Conservation (phyloP, 129 eudicot species). For the Heracleum sosnowskyi region DNA sequence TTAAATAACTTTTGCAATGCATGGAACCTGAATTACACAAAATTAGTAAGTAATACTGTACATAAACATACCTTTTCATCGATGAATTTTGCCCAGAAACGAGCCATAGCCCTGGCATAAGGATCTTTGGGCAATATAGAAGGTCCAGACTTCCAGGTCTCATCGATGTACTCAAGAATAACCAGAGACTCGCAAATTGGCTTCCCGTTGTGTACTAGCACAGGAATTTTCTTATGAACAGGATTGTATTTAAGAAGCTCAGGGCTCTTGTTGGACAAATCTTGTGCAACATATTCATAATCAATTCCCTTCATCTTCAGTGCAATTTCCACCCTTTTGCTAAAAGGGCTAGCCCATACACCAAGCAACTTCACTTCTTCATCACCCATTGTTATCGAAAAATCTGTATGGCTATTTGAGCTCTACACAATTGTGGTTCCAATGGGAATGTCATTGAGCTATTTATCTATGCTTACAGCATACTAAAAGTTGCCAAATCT, state of each 20-base stretch:
- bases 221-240: constrained; percentile 32
- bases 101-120: constrained; percentile 25
- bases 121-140: constrained; percentile 28
- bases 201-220: constrained; percentile 25
- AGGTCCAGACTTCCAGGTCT: constrained; percentile 19
- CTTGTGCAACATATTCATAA: constrained; percentile 25
- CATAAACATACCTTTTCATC: constrained; percentile 26
- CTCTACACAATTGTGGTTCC: neutral
- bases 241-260: constrained; percentile 31
- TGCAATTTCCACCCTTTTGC: constrained; percentile 21
- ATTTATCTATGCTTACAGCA: neutral
- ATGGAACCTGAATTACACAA: neutral
- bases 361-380: constrained; percentile 25
- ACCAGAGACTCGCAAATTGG: constrained; percentile 27
- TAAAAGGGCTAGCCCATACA: constrained; percentile 22
- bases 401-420: neutral
- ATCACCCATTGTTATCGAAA: neutral
- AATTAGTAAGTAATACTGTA: neutral
- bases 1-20: neutral
- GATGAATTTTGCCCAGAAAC: constrained; percentile 37
- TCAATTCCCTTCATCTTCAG: constrained; percentile 26
- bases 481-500: neutral
- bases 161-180: constrained; percentile 37
- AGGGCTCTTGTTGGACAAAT: constrained; percentile 20
- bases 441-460: neutral